A percentile compares a stretch with the other conserved stretches of the same genome.
These are phyloP conservation scores for Trypanosoma scelopori DNA, from an alignment of 208 protist genomes.

Conservation along the genomic window DNA sequence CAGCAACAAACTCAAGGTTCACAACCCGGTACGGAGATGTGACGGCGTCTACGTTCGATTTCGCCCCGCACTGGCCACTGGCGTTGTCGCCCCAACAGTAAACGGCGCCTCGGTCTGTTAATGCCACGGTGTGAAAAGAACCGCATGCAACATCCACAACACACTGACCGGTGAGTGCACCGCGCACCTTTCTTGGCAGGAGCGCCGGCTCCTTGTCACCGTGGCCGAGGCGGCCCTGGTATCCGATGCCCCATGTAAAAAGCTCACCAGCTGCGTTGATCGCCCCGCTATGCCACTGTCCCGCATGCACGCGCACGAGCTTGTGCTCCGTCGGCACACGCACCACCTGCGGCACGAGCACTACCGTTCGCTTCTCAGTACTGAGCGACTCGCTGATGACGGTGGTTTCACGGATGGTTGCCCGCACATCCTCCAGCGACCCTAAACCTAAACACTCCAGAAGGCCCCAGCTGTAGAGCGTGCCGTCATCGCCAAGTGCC, in stretches of 20 bases:
- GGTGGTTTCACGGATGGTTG: slow-evolving; percentile 15
- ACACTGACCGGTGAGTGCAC: slow-evolving; percentile 51
- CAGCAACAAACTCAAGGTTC: slow-evolving; percentile 75
- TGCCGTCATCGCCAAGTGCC: slow-evolving; percentile 61
- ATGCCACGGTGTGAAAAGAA: slow-evolving; percentile 82
- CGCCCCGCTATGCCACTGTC: slow-evolving; percentile 86
- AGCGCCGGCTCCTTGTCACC: slow-evolving; percentile 62
- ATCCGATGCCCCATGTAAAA: slow-evolving; percentile 89
- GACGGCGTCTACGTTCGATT: slow-evolving; percentile 45
- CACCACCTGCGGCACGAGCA: slow-evolving; percentile 73
- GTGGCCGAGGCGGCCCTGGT: slow-evolving; percentile 82
- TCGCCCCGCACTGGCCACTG: slow-evolving; percentile 70
- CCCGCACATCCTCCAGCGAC: slow-evolving; percentile 52
- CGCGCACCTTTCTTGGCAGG: slow-evolving; percentile 63
- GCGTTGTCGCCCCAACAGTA: slow-evolving; percentile 91
- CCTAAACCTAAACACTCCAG: slow-evolving; percentile 83
- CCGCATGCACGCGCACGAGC: slow-evolving; percentile 72
- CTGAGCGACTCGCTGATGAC: slow-evolving; percentile 73
- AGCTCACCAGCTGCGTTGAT: slow-evolving; percentile 77
- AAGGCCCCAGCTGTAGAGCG: slow-evolving; percentile 84
- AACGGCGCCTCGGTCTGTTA: slow-evolving; percentile 59
- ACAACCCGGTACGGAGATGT: slow-evolving; percentile 71
- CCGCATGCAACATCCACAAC: slow-evolving; percentile 82
- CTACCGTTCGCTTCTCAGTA: slow-evolving; percentile 72
- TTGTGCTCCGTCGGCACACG: slow-evolving; percentile 36